Percentiles rank a stretch among this genome's conserved stretches.
Evolutionary conservation across 345 rosid genomes (phyloP).

Genomic region (Mallotus nudiflorus): DNA sequence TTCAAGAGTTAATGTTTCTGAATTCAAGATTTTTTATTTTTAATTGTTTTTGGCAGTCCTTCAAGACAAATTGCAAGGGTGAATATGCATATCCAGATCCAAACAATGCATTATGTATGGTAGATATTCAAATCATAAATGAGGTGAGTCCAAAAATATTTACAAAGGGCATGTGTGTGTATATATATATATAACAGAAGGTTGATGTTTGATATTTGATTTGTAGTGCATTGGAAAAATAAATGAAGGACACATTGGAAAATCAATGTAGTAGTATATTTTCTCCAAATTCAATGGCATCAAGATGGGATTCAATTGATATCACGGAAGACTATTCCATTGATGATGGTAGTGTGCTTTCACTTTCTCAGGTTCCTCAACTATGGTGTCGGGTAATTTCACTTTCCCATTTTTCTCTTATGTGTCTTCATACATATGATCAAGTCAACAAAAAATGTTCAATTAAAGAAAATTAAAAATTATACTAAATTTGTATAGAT

Average conservation of each 20-base stretch:
- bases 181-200: too few species aligned
- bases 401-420: too few species aligned
- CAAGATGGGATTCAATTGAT: constrained; percentile 10
- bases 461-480: too few species aligned
- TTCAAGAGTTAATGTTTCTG: too few species aligned
- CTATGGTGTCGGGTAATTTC: constrained; percentile 36
- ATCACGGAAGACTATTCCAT: background rate
- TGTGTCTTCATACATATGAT: too few species aligned
- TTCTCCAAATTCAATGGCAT: constrained; percentile 14
- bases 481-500: too few species aligned
- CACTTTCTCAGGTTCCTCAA: background rate
- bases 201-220: background rate
- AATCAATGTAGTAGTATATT: constrained; percentile 19
- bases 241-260: constrained; percentile 27
- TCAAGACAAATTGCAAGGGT: constrained; percentile 28
- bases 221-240: constrained; percentile 31
- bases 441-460: too few species aligned
- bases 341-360: constrained; percentile 3
- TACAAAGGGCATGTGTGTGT: too few species aligned
- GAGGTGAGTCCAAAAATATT: constrained; percentile 13
- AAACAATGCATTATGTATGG: constrained; percentile 20
- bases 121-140: constrained; percentile 8
- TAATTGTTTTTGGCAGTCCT: constrained; percentile 17
- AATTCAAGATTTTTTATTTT: too few species aligned
- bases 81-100: constrained; percentile 21